Base-by-base conservation (phyloP, 345 rosid genomes). In the Cardamine chenopodiifolia region DNA sequence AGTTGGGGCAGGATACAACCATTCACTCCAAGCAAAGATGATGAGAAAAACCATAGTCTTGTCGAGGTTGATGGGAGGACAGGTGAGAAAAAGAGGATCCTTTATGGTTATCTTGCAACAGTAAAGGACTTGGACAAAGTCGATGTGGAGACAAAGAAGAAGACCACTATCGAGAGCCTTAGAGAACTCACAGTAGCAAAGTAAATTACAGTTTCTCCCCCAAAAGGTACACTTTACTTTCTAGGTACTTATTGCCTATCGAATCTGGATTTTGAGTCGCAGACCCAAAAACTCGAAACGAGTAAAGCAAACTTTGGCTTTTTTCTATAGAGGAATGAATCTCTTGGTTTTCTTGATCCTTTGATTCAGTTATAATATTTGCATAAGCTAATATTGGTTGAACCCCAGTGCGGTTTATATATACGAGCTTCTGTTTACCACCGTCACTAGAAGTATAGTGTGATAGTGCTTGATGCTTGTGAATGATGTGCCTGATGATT, bases 81-180 rank as follows among this genome's bases (percentile, higher is more conserved):
- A 7, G 90, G 93, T 57, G 99, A 88, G 78, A 88, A 84, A 79
- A 84, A 66, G 75, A 92, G 92, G 82, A 77, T 88, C 78, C 83
- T 92, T 29, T 96, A 90, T 62, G 97, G 98, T 12, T 88, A 89
- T 77, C 90, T 96, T 17, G 98, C 85, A 57, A 86, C 87, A 9
- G 88, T 84, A 68, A 70, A 80, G 53, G 98, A 96, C 83, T 82
- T 96, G 67, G 86, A 81, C 66, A 88, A 86, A 82, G 71, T 96
- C 70, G 98, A 96, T 83, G 75, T 82, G 48, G 99, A 92, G 56
- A 88, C 92, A 17, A 85, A 86, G 85, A 96, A 84, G 87, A 92
- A 83, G 79, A 86, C 84, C 57, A 66, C 81, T 50, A 79, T 96
- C 39, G 96, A 88, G 84, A 92, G 93, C 85, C 81, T 64, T 57